Evolutionary conservation across 805 yeast species (phyloP).

Genomic region (Candida rishiriensis): DNA sequence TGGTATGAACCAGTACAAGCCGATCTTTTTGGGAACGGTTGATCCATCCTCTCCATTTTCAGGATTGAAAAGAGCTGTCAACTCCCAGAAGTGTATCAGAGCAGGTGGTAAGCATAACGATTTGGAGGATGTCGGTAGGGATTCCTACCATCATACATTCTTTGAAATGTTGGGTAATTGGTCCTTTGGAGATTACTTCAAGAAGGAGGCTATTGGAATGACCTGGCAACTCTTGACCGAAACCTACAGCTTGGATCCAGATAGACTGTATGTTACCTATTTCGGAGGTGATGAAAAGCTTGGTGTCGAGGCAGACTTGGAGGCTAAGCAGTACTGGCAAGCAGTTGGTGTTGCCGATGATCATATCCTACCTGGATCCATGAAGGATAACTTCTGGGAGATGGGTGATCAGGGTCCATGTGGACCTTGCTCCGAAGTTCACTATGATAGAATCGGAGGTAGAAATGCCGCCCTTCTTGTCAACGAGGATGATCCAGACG

Average conservation of each 20-base stretch:
- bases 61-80: slow-evolving; percentile 79
- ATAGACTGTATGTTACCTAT: slow-evolving; percentile 89
- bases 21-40: slow-evolving; percentile 94
- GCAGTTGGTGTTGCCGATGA: slow-evolving; percentile 85
- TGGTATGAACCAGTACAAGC: slow-evolving; percentile 99
- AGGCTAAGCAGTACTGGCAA: slow-evolving; percentile 85
- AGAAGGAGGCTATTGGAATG: slow-evolving; percentile 82
- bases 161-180: slow-evolving; percentile 99
- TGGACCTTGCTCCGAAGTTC: slow-evolving; percentile 98
- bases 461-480: slow-evolving; percentile 90
- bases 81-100: slow-evolving; percentile 97
- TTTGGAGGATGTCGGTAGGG: slow-evolving; percentile 97
- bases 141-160: slow-evolving; percentile 96
- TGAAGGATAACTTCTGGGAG: slow-evolving; percentile 97
- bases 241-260: slow-evolving; percentile 74
- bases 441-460: slow-evolving; percentile 97
- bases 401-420: slow-evolving; percentile 99
- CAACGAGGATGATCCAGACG: slow-evolving; percentile 97
- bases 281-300: slow-evolving; percentile 86
- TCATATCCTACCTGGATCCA: slow-evolving; percentile 89
- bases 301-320: slow-evolving; percentile 89
- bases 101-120: slow-evolving; percentile 99
- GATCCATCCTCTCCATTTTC: slow-evolving; percentile 91
- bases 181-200: slow-evolving; percentile 99
- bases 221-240: slow-evolving; percentile 90